Percentiles rank a stretch among this genome's conserved stretches.
phyloP scores from a whole-genome alignment of 306 rosid genomes.

The Abrus precatorius region DNA sequence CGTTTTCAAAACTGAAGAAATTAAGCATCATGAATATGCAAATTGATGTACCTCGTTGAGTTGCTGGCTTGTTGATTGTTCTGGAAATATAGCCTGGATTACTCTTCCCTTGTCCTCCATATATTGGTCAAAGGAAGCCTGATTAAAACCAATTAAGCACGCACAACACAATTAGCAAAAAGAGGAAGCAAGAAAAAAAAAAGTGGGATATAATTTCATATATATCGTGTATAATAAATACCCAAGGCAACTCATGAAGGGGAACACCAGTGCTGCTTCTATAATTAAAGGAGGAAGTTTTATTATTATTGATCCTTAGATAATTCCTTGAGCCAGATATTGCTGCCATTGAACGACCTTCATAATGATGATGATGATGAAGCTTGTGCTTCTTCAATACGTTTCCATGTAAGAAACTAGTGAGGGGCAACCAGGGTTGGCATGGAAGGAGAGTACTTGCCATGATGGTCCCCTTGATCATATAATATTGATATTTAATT shows the following conservation, averaged over 20 bases:
- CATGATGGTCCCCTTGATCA: background rate
- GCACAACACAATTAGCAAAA: background rate
- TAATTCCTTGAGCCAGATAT: background rate
- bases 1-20: background rate
- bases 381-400: background rate
- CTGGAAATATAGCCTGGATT: conserved; percentile 44
- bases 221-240: background rate
- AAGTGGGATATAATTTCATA: background rate
- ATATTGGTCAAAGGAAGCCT: conserved; percentile 53
- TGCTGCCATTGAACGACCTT: too few relatives aligned
- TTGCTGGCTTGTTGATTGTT: conserved; percentile 34
- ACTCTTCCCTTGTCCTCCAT: conserved; percentile 52
- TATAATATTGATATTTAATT: background rate
- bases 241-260: conserved; percentile 40
- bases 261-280: conserved; percentile 21
- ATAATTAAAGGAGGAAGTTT: conserved; percentile 32
- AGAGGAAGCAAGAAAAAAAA: background rate
- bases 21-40: background rate
- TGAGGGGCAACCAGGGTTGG: background rate
- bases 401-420: background rate
- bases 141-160: background rate
- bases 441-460: background rate
- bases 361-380: background rate
- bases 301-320: background rate
- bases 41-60: conserved; percentile 39